Percentiles rank a stretch among this genome's conserved stretches.
These are phyloP conservation scores for Neonectria coccinea DNA, from an alignment of 2,329 filamentous ascomycete species.

Conservation along the genomic window DNA sequence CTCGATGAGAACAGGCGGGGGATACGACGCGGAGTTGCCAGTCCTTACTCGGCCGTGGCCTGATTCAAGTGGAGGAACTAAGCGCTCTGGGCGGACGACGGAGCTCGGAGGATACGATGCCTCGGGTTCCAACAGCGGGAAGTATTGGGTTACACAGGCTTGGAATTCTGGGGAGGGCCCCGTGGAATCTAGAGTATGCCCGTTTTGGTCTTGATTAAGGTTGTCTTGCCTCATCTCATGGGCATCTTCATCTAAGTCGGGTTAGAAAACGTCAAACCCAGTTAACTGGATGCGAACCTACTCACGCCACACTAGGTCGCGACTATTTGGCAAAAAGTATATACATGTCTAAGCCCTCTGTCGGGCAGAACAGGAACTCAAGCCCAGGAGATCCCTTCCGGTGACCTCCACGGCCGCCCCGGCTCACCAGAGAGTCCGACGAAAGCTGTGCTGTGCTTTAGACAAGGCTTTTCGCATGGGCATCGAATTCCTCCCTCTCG, in stretches of 20 bases:
- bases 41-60: background rate
- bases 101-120: background rate
- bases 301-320: background rate
- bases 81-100: background rate
- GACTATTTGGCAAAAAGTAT: background rate
- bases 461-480: background rate
- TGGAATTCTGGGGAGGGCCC: background rate
- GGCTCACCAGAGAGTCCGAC: background rate
- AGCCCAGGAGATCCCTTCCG: background rate
- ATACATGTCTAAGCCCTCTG: background rate
- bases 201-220: background rate
- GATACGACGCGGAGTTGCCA: background rate
- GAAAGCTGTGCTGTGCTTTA: background rate
- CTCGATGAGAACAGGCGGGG: background rate
- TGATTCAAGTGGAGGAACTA: background rate
- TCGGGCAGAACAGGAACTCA: background rate
- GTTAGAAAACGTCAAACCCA: background rate
- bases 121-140: background rate
- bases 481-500: background rate
- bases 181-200: background rate
- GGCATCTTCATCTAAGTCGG: background rate
- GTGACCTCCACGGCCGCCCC: background rate
- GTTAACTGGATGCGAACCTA: background rate
- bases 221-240: background rate
- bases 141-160: background rate